Evolutionary conservation across 2,329 filamentous ascomycete species (phyloP).

Genomic region (Nemania diffusa): DNA sequence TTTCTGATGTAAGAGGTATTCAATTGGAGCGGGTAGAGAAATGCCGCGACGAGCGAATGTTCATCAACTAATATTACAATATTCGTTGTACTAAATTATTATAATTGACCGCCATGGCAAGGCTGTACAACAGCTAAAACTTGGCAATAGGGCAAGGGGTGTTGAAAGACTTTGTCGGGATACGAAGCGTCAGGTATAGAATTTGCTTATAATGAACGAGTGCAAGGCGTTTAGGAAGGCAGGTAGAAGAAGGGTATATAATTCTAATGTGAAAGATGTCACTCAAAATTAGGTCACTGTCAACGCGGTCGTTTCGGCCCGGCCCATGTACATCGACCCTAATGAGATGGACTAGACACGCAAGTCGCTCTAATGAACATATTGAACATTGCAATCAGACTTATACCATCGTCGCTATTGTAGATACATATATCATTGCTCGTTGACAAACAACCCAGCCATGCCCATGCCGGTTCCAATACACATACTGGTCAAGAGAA

Average conservation of each 20-base stretch:
- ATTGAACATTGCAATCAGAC: not conserved
- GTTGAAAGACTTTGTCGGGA: not conserved
- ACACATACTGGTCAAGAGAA: conserved; percentile 92
- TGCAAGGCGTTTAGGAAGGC: conserved; percentile 26
- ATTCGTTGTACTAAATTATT: no score
- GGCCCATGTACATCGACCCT: not conserved
- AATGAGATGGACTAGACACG: not conserved
- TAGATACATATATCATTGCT: conserved; percentile 52
- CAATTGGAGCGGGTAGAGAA: not conserved
- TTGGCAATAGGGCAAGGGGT: not conserved
- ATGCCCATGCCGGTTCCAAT: conserved; percentile 76
- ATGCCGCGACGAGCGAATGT: not conserved
- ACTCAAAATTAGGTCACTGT: not conserved
- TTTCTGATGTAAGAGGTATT: conserved; percentile 11
- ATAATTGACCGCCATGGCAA: not conserved
- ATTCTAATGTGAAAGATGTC: not conserved
- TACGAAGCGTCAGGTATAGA: conserved; percentile 2
- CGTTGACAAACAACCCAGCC: conserved; percentile 73
- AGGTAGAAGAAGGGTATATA: conserved; percentile 16
- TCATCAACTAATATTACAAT: no score
- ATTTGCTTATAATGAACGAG: not conserved
- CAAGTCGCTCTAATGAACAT: not conserved
- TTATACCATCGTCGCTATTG: not conserved
- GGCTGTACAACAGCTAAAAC: not conserved
- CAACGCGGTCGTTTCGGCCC: not conserved